Evolutionary conservation across 2,329 filamentous ascomycete species (phyloP).

Genomic region (Ceratocystis lukuohia): DNA sequence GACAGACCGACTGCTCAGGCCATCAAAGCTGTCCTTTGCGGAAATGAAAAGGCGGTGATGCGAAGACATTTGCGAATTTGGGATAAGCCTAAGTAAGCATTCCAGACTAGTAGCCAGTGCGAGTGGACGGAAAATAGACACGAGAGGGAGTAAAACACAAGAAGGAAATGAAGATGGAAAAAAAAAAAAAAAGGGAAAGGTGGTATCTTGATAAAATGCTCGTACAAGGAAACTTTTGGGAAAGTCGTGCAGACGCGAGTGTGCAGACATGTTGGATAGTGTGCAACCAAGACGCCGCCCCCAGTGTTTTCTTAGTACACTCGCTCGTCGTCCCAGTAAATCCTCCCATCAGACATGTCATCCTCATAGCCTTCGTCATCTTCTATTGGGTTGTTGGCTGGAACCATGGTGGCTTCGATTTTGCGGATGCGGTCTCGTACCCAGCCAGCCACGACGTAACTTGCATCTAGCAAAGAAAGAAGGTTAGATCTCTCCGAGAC

Average conservation of each 20-base stretch:
- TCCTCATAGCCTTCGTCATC: conserved; percentile 18
- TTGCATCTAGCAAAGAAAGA: conserved; percentile 12
- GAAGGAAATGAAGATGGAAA: background rate
- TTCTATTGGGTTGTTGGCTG: conserved; percentile 9
- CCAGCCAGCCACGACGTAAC: conserved; percentile 18
- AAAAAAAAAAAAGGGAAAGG: background rate
- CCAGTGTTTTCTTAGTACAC: conserved; percentile 14
- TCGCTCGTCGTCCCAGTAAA: conserved; percentile 20
- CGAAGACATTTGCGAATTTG: background rate
- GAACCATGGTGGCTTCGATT: conserved; percentile 19
- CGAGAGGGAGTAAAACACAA: background rate
- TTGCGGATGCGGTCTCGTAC: conserved; percentile 19
- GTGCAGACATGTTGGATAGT: too few species aligned
- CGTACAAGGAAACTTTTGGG: background rate
- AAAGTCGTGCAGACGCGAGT: background rate
- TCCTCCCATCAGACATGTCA: conserved; percentile 16
- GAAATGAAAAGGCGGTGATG: background rate
- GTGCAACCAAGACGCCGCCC: background rate
- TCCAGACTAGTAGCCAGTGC: background rate
- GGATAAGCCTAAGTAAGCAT: background rate
- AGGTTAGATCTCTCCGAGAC: conserved; percentile 10
- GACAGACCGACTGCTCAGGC: background rate
- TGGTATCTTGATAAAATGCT: conserved; percentile 9
- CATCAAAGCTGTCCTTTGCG: background rate
- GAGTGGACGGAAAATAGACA: background rate